phyloP scores from a whole-genome alignment of 495 filamentous ascomycete genomes.

The Symbiotaphrina buchneri region DNA sequence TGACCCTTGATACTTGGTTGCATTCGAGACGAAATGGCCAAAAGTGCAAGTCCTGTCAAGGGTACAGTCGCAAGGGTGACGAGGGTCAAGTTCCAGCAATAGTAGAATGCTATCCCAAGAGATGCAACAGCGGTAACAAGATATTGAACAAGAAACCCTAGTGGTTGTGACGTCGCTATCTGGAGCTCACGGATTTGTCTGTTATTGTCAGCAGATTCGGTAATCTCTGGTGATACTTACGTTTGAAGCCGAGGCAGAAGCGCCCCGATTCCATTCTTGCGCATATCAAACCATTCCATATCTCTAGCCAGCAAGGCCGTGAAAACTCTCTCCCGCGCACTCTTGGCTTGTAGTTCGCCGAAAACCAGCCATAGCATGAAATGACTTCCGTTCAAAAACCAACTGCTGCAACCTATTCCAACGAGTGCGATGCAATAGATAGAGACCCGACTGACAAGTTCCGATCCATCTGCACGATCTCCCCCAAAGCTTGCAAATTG shows the following conservation, averaged over 20 bases:
- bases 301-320: slow-evolving; percentile 42
- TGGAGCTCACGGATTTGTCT: slow-evolving; percentile 76
- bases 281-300: slow-evolving; percentile 63
- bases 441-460: slow-evolving; percentile 30
- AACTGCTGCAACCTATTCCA: slow-evolving; percentile 34
- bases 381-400: slow-evolving; percentile 40
- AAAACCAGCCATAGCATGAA: slow-evolving; percentile 48
- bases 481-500: slow-evolving; percentile 42
- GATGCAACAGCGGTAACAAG: slow-evolving; percentile 34
- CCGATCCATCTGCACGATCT: slow-evolving; percentile 20
- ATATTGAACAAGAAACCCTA: slow-evolving; percentile 46
- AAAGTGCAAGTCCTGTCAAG: slow-evolving; percentile 34
- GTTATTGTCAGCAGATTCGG: background rate
- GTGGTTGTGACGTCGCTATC: slow-evolving; percentile 48
- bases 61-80: slow-evolving; percentile 63
- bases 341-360: slow-evolving; percentile 58
- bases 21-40: slow-evolving; percentile 32
- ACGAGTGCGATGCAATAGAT: slow-evolving; percentile 33
- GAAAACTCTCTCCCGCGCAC: slow-evolving; percentile 41
- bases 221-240: slow-evolving; percentile 22
- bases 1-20: slow-evolving; percentile 46
- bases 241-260: slow-evolving; percentile 49
- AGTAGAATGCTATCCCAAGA: slow-evolving; percentile 47
- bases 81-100: slow-evolving; percentile 67
- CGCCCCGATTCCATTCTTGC: slow-evolving; percentile 46